Conservation (phyloP, 192 early-diverging fungal species). For the Linnemannia elongata region DNA sequence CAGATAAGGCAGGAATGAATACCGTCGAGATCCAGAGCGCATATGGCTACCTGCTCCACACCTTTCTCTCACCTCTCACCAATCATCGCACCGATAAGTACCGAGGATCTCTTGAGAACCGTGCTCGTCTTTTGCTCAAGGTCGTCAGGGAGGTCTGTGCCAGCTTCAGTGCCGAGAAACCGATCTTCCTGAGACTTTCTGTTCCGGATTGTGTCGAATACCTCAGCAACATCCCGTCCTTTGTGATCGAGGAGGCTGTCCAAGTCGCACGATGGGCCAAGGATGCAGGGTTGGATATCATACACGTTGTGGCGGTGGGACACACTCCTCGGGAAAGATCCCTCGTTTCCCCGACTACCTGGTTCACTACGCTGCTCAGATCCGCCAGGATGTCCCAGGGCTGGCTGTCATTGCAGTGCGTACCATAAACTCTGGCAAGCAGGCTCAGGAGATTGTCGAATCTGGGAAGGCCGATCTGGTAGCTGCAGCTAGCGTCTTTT, state of each 20-base stretch:
- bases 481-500: conserved; percentile 75
- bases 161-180: conserved; percentile 85
- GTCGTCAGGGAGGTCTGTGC: conserved; percentile 70
- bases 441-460: conserved; percentile 79
- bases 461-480: conserved; percentile 78
- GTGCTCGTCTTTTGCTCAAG: conserved; percentile 82
- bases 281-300: conserved; percentile 81
- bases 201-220: conserved; percentile 76
- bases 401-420: conserved; percentile 77
- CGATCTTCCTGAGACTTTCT: conserved; percentile 88
- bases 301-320: conserved; percentile 87
- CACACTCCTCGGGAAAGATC: conserved; percentile 67
- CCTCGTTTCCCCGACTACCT: conserved; percentile 65
- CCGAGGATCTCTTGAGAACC: conserved; percentile 92
- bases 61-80: conserved; percentile 83
- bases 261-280: conserved; percentile 68
- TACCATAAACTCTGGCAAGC: conserved; percentile 70
- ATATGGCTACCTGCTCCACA: conserved; percentile 89
- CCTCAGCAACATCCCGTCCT: conserved; percentile 64
- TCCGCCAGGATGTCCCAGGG: conserved; percentile 70
- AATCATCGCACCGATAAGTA: conserved; percentile 93
- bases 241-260: conserved; percentile 81
- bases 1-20: conserved; percentile 86
- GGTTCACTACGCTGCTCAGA: conserved; percentile 75
- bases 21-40: conserved; percentile 90